Evolutionary conservation across 2,329 filamentous ascomycete species (phyloP).

Genomic region (Corinectria fuckeliana): DNA sequence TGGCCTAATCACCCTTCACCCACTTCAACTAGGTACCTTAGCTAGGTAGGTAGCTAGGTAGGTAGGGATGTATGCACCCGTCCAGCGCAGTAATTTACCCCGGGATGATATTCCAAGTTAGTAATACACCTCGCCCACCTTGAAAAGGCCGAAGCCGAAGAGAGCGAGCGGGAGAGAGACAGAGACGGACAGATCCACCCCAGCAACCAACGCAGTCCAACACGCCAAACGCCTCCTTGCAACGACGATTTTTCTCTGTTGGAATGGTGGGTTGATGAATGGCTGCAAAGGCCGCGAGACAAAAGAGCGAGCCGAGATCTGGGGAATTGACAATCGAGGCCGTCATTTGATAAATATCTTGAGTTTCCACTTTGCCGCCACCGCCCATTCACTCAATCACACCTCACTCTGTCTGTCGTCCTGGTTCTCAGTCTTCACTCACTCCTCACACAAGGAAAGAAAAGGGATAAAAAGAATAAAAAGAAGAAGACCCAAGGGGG

Average conservation of each 20-base stretch:
- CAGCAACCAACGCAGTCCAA: no score
- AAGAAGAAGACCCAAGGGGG: background rate
- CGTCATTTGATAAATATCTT: constrained; percentile 11
- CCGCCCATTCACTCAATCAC: background rate
- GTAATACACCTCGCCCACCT: no score
- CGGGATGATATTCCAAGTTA: no score
- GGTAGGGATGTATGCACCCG: no score
- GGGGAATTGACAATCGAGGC: background rate
- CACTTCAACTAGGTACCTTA: no score
- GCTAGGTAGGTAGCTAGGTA: no score
- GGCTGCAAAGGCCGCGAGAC: background rate
- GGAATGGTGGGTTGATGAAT: background rate
- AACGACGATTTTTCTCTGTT: background rate
- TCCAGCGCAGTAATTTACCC: no score
- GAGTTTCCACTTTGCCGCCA: background rate
- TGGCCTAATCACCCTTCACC: no score
- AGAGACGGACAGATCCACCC: no score
- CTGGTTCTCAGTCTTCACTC: background rate
- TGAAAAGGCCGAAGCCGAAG: background rate
- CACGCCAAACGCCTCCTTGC: no score
- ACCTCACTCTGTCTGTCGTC: background rate
- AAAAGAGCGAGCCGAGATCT: constrained; percentile 5
- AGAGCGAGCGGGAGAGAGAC: background rate
- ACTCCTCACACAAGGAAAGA: no score
- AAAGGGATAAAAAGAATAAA: background rate